These are phyloP conservation scores for Diutina scorzettiae DNA, from an alignment of 1,139 yeast genomes.

Conservation along the genomic window DNA sequence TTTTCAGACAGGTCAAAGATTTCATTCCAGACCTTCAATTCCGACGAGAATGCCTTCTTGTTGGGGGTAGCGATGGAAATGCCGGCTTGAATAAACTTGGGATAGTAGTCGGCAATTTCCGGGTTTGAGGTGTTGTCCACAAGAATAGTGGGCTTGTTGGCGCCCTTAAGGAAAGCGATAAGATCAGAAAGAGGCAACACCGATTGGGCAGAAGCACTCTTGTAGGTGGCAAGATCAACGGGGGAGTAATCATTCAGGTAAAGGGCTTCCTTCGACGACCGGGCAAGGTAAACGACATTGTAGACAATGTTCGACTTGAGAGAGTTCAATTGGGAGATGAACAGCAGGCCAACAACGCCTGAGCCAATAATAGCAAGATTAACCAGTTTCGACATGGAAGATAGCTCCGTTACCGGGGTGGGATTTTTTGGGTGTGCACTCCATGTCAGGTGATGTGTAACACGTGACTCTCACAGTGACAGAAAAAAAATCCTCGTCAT, in stretches of 20 bases:
- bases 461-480: background rate
- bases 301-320: conserved; percentile 46
- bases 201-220: conserved; percentile 34
- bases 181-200: conserved; percentile 48
- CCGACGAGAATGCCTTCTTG: conserved; percentile 93
- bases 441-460: background rate
- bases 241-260: conserved; percentile 60
- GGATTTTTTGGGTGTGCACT: no score
- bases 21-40: conserved; percentile 60
- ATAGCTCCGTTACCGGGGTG: no score
- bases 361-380: conserved; percentile 81
- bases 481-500: background rate
- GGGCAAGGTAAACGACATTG: conserved; percentile 73
- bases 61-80: conserved; percentile 96
- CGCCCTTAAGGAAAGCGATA: conserved; percentile 47
- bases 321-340: conserved; percentile 53
- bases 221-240: conserved; percentile 51
- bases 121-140: conserved; percentile 91
- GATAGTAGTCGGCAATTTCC: conserved; percentile 63
- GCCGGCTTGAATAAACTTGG: conserved; percentile 60
- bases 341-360: conserved; percentile 92
- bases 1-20: conserved; percentile 46
- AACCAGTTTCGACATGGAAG: conserved; percentile 32
- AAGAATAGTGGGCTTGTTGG: conserved; percentile 66
- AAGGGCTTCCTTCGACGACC: conserved; percentile 54